Evolutionary conservation across 495 filamentous ascomycete genomes (phyloP), one percentile per base, ranked within the genome.

Genomic region (Xanthoparmelia taractica): DNA sequence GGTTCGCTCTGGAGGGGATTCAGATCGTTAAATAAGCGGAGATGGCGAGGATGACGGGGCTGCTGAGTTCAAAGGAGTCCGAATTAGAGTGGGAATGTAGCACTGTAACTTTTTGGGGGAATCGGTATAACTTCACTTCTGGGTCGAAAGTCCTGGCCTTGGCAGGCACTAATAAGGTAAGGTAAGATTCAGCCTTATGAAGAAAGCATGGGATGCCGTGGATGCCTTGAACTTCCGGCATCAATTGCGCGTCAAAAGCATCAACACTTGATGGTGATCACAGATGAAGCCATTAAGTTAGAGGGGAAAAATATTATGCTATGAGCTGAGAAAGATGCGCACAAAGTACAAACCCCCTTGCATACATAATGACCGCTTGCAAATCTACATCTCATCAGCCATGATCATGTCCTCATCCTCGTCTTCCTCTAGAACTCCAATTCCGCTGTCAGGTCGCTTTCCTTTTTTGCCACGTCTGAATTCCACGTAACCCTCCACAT

Each of bases 341-440:
- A 54, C 48, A 55, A 41, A 41, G 13, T 15, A 37, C 41, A 52
- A 15, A 23, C 41, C 40, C 25, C n/a, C 27, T 40, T 23, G 37
- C 25, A 34, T n/a, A n/a, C 31, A 41, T 31, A 33, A 57, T 23
- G 31, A 40, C 31, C 38, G n/a, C 37, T 57, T 40, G 40, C 25
- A 34, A 41, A 23, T 63, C 52, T 37, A 63, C 63, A 65, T 17
- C 8, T 63, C 64, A 52, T 61, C 64, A 64, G 23, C 43, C 66
- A 67, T 61, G 48, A 69, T 25, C 65, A 65, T 61, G 63, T 41
- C 45, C 31, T 67, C 74, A 59, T 75, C 78, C 47, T 81, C 78
- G 50, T 85, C 85, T 61, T 87, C 84, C 27, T 85, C 80, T 69
- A 85, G 70, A 41, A 89, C 79, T 17, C 79, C 86, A 70, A 88